Evolutionary conservation across 2,329 filamentous ascomycete genomes (phyloP), one percentile per base, ranked within the genome.

Genomic region (Colletotrichum incanum): DNA sequence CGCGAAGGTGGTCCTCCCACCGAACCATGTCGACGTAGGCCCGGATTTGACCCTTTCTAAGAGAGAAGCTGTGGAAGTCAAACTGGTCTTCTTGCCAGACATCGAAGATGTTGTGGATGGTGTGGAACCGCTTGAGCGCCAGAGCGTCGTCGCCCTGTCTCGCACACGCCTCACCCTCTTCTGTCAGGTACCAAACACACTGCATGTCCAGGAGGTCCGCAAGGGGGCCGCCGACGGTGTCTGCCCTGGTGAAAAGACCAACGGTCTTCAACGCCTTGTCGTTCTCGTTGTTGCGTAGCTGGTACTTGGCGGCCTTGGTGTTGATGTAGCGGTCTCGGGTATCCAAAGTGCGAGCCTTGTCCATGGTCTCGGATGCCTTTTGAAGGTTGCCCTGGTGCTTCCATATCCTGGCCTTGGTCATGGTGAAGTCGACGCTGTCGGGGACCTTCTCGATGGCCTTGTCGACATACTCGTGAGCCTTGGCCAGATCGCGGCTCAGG

Each of bases 51-150:
- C 97, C 97, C 83, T 98, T 99, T 26, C 96, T 89, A n/a, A 99
- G 86, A 26, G 95, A 98, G 83, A 99, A 99, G 80, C 91, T 94
- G 86, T 99, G 97, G 86, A 99, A 99, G 81, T 99, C 96, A 78
- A 98, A 98, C 79, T 99, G 96, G 77, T 99, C 96, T 81, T 99
- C 97, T 80, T 97, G 93, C 96, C 96, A 99, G 26, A 94, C 91
- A 76, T 98, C 96, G 78, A 99, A 99, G 75, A 99, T 97, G 82
- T 94, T 94, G 81, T 93, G 92, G 69, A 99, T 90, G 28, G 94
- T 88, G 75, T 95, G 94, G 82, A 98, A 96, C 61, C 97, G 91
- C 86, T 99, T 99, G 65, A 99, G 86, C 0, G 97, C 96, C 71
- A 98, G 88, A 5, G 93, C 94, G 58, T 93, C 85, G 77, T 97